Evolutionary conservation across 306 rosid genomes (phyloP), one percentile per base, ranked within the genome.

Genomic region (Clitoria ternatea): DNA sequence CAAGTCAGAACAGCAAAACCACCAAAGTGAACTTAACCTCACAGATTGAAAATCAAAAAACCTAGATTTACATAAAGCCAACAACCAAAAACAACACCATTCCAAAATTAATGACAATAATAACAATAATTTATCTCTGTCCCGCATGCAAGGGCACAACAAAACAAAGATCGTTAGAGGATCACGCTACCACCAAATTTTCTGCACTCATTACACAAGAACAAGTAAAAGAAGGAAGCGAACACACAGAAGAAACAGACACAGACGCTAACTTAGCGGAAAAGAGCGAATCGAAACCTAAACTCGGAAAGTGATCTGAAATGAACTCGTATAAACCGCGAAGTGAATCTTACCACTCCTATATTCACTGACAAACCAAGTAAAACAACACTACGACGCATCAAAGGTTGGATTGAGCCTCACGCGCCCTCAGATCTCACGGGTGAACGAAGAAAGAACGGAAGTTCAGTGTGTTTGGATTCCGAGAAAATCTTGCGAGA

Each of bases 311-410:
- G 69, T 66, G 77, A 76, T 75, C 70, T 22, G 12, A n/a, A n/a
- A n/a, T n/a, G n/a, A n/a, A n/a, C n/a, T n/a, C n/a, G n/a, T n/a
- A n/a, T n/a, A n/a, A 3, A 55, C 44, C 39, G 72, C 69, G 42
- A 76, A 78, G 52, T 48, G 76, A 81, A 81, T 81, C 90, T 83
- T 87, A 89, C 92, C 88, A 49, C 63, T 44, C 44, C 35, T 5
- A 5, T 77, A 33, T 62, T 61, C 23, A 69, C 61, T 63, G 74
- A 68, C 74, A n/a, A 57, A 53, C 69, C 30, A 68, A 83, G 85
- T 26, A 77, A 47, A 36, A 20, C 65, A 23, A 60, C 62, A 66
- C 19, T 48, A 43, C 15, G 15, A 19, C n/a, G 70, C 15, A 44
- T 73, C 63, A 17, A 37, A 63, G 47, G 37, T 33, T 17, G 19